These are phyloP conservation scores for Epichloe bromicola DNA, from an alignment of 2,329 filamentous ascomycete species.

Conservation along the genomic window DNA sequence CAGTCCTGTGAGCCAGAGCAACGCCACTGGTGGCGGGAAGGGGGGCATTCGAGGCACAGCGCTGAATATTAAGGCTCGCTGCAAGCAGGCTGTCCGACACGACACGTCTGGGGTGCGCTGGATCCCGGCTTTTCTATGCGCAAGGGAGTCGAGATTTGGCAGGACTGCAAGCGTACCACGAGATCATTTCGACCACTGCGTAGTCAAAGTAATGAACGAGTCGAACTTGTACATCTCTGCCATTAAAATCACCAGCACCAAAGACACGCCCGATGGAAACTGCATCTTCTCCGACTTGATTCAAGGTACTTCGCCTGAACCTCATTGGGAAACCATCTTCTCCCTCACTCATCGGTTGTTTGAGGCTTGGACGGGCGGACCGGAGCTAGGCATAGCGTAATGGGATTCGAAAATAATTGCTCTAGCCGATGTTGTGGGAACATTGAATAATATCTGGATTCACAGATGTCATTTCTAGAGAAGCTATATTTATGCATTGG, in stretches of 20 bases:
- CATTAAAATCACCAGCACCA: slow-evolving; percentile 24
- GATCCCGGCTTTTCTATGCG: slow-evolving; percentile 54
- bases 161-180: slow-evolving; percentile 41
- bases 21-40: slow-evolving; percentile 47
- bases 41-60: slow-evolving; percentile 40
- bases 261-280: slow-evolving; percentile 30
- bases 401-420: too few relatives aligned
- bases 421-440: too few relatives aligned
- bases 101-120: slow-evolving; percentile 65
- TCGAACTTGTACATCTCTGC: slow-evolving; percentile 36
- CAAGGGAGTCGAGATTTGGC: slow-evolving; percentile 43
- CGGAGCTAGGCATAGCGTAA: too few relatives aligned
- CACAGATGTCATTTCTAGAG: too few relatives aligned
- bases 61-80: slow-evolving; percentile 50
- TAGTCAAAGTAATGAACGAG: slow-evolving; percentile 29
- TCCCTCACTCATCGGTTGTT: slow-evolving; percentile 54
- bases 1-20: slow-evolving; percentile 60
- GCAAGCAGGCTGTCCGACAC: slow-evolving; percentile 59
- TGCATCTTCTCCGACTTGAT: slow-evolving; percentile 43
- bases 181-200: slow-evolving; percentile 44
- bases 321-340: slow-evolving; percentile 42
- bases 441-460: too few relatives aligned
- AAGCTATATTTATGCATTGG: too few relatives aligned
- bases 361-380: slow-evolving; percentile 32
- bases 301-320: slow-evolving; percentile 35